These are phyloP conservation scores for Ocimum tenuiflorum DNA, from an alignment of 257 asterid genomes.

Conservation along the genomic window DNA sequence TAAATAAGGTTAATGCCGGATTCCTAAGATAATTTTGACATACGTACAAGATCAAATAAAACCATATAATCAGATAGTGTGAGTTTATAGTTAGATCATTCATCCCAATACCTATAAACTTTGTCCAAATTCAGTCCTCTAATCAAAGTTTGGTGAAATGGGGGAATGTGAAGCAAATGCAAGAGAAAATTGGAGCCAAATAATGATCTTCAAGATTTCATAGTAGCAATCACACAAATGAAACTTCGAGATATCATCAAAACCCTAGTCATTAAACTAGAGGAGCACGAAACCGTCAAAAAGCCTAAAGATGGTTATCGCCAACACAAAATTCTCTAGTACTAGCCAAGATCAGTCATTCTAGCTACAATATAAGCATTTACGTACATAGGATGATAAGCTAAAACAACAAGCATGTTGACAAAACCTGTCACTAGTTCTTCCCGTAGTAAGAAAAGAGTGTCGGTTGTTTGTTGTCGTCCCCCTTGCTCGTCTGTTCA, in stretches of 20 bases:
- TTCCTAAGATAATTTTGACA: too few species aligned
- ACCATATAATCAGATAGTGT: too few species aligned
- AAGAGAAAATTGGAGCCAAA: not conserved
- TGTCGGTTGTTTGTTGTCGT: slow-evolving; percentile 53
- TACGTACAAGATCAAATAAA: too few species aligned
- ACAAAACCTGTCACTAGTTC: slow-evolving; percentile 23
- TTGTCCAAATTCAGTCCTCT: not conserved
- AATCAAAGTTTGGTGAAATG: not conserved
- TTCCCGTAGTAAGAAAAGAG: slow-evolving; percentile 69
- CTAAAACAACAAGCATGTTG: not conserved
- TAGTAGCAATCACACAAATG: not conserved
- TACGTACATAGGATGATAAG: not conserved
- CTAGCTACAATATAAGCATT: not conserved
- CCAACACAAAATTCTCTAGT: not conserved
- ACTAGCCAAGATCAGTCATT: not conserved
- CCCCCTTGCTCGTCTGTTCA: slow-evolving; percentile 47
- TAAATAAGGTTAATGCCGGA: too few species aligned
- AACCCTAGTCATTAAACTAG: not conserved
- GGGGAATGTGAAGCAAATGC: not conserved
- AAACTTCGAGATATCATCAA: not conserved
- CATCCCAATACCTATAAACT: not conserved
- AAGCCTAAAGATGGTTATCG: not conserved
- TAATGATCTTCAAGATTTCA: not conserved
- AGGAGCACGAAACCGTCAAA: not conserved
- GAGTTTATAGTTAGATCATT: not conserved